Evolutionary conservation across 2,329 filamentous ascomycete species (phyloP).

Genomic region (Drechslera avenae): DNA sequence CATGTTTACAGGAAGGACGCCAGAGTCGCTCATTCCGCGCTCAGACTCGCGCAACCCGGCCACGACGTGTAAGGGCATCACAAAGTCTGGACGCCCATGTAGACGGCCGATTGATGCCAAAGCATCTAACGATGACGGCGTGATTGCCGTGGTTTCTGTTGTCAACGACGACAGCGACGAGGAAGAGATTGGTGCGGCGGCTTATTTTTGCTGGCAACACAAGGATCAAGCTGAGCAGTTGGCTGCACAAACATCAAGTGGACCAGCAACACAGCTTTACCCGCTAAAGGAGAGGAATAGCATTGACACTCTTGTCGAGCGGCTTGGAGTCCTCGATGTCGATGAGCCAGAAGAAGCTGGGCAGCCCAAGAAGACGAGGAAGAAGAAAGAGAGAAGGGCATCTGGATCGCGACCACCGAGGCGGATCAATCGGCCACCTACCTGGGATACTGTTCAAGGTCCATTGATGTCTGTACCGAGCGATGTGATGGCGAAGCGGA

Average conservation of each 20-base stretch:
- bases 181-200: constrained; percentile 61
- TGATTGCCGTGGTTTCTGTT: constrained; percentile 50
- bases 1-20: constrained; percentile 60
- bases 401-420: constrained; percentile 26
- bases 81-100: constrained; percentile 80
- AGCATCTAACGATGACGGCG: constrained; percentile 44
- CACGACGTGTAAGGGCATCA: constrained; percentile 88
- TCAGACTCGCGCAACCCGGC: constrained; percentile 83
- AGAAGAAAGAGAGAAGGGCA: constrained; percentile 20
- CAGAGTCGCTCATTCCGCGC: constrained; percentile 77
- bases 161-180: constrained; percentile 52
- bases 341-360: constrained; percentile 51
- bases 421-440: constrained; percentile 48
- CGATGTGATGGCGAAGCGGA: constrained; percentile 42
- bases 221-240: constrained; percentile 74
- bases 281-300: constrained; percentile 72
- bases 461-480: constrained; percentile 53
- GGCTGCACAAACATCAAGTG: constrained; percentile 23
- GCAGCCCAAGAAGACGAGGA: constrained; percentile 39
- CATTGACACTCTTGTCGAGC: constrained; percentile 83
- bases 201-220: constrained; percentile 93
- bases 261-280: constrained; percentile 53
- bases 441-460: constrained; percentile 53
- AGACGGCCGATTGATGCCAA: constrained; percentile 68
- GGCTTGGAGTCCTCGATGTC: constrained; percentile 75